Percentiles rank a stretch among this genome's conserved stretches.
Conservation (phyloP, 192 early-diverging fungal species). For the Gryganskiella cystojenkinii region DNA sequence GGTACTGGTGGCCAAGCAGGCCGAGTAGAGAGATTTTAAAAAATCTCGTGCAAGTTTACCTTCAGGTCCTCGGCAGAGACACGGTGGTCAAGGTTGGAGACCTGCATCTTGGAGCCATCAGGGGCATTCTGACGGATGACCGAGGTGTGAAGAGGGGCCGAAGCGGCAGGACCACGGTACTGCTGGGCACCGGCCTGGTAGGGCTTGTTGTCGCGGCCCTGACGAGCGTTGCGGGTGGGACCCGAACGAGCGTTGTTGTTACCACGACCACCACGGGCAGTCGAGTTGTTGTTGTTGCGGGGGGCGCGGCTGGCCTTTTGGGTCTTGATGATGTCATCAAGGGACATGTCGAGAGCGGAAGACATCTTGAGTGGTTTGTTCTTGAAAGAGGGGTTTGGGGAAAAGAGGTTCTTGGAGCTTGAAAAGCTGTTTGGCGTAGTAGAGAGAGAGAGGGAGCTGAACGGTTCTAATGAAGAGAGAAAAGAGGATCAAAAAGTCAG, state of each 20-base stretch:
- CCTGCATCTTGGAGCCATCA: slow-evolving; percentile 64
- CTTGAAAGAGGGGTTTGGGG: neutral
- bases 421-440: neutral
- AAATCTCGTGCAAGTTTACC: slow-evolving; percentile 52
- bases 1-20: neutral
- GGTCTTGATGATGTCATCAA: slow-evolving; percentile 60
- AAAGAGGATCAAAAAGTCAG: neutral
- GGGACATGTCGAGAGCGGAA: slow-evolving; percentile 56
- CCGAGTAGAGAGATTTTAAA: neutral
- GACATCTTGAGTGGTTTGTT: slow-evolving; percentile 30
- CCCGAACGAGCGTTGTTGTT: slow-evolving; percentile 26
- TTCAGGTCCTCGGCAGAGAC: slow-evolving; percentile 64
- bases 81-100: slow-evolving; percentile 66
- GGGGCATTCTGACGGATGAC: slow-evolving; percentile 43
- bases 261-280: slow-evolving; percentile 33
- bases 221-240: slow-evolving; percentile 50
- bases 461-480: neutral
- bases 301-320: slow-evolving; percentile 24
- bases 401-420: neutral
- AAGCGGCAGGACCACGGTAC: slow-evolving; percentile 18
- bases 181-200: slow-evolving; percentile 43
- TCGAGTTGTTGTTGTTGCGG: slow-evolving; percentile 6
- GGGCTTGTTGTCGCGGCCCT: slow-evolving; percentile 42
- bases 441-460: neutral
- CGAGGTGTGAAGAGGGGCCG: slow-evolving; percentile 31